These are phyloP conservation scores for Gentiana straminea DNA, from an alignment of 257 asterid species.

Conservation along the genomic window DNA sequence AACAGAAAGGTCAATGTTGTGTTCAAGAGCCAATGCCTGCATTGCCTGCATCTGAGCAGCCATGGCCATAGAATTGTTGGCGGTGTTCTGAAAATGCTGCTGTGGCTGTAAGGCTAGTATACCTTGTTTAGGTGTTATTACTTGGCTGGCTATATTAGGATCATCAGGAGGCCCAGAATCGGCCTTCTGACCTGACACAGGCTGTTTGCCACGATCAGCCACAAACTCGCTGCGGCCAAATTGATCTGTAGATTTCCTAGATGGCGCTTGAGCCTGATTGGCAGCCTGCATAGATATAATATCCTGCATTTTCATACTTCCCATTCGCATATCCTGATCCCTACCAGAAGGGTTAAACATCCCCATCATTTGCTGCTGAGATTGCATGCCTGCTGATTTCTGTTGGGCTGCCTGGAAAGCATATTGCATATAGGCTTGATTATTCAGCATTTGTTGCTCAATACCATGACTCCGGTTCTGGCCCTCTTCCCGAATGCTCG, in stretches of 20 bases:
- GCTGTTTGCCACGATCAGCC: conserved; percentile 46
- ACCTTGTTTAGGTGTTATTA: conserved; percentile 27
- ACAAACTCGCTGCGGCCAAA: conserved; percentile 40
- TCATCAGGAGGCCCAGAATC: conserved; percentile 40
- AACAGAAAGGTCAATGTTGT: conserved; percentile 76
- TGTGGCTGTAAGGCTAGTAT: conserved; percentile 53
- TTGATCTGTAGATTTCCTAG: conserved; percentile 62
- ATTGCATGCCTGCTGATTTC: conserved; percentile 63
- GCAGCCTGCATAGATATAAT: conserved; percentile 46
- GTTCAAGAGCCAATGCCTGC: conserved; percentile 88
- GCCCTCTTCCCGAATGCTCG: conserved; percentile 56
- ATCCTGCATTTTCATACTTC: conserved; percentile 67
- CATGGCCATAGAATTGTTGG: conserved; percentile 51
- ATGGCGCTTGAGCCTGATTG: conserved; percentile 57
- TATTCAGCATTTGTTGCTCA: conserved; percentile 67
- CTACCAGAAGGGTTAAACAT: conserved; percentile 51
- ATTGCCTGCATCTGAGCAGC: conserved; percentile 91
- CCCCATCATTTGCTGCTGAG: conserved; percentile 68
- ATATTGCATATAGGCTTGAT: conserved; percentile 82
- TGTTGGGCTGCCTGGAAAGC: conserved; percentile 72
- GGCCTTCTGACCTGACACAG: conserved; percentile 44
- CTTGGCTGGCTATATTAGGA: conserved; percentile 52
- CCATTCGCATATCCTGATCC: conserved; percentile 64
- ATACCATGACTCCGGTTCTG: conserved; percentile 66
- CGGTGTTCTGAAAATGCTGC: conserved; percentile 52